These are phyloP conservation scores for Pseudozyma pruni DNA, from an alignment of 1,284 basidiomycete species.

Conservation along the genomic window DNA sequence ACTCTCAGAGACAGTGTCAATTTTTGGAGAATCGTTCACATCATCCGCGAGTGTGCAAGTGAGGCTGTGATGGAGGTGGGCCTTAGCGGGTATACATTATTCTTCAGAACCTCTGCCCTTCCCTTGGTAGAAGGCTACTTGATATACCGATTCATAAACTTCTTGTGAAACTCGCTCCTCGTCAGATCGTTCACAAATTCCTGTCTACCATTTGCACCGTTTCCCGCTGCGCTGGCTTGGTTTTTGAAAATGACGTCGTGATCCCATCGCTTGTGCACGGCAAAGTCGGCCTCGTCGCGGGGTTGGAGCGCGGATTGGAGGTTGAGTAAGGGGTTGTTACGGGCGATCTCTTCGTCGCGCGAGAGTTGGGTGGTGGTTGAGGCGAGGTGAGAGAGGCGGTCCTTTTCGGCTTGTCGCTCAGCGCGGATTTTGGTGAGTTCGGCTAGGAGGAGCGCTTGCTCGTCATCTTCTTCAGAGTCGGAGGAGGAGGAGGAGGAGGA, in stretches of 20 bases:
- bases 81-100: not conserved
- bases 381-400: conserved; percentile 14
- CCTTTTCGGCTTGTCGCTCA: conserved; percentile 57
- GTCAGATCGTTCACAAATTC: conserved; percentile 65
- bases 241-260: conserved; percentile 68
- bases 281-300: conserved; percentile 22
- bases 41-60: too few relatives aligned
- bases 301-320: conserved; percentile 51
- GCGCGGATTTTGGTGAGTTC: conserved; percentile 64
- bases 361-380: conserved; percentile 16
- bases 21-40: too few relatives aligned
- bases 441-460: conserved; percentile 52
- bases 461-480: conserved; percentile 44
- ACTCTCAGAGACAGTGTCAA: too few relatives aligned
- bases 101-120: conserved; percentile 1
- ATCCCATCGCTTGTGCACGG: conserved; percentile 62
- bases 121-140: conserved; percentile 27
- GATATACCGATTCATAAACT: conserved; percentile 64
- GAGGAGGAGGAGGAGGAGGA: not conserved
- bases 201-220: conserved; percentile 1
- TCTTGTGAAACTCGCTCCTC: conserved; percentile 63
- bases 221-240: conserved; percentile 38
- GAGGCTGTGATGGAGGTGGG: not conserved
- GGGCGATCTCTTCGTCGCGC: conserved; percentile 61
- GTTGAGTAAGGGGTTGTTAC: conserved; percentile 64